Base-by-base conservation (phyloP, 1,139 yeast genomes). In the Eremothecium sinecaudum region DNA sequence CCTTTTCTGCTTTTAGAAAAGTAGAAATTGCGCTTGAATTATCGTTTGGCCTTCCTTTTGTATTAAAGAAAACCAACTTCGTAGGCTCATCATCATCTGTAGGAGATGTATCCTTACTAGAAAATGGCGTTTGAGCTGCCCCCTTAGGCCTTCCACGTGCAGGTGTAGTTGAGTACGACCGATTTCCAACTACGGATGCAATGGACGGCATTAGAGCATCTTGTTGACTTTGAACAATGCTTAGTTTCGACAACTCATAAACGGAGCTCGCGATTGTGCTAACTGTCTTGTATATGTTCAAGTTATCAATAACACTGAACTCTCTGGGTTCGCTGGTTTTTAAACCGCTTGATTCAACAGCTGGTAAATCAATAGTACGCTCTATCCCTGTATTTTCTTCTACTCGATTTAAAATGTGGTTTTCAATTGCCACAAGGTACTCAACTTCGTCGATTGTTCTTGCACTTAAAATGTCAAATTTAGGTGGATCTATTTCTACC, bases 401-500 rank as follows among this genome's bases (percentile, higher is more conserved):
- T 2, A 53, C 43, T 33, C 53, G 50, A 14, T 44, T 42, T 18
- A 58, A 25, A 6, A 62, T 40, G 15, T 56, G 53, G 37, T 59
- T 60, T 38, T 61, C 63, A 36, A 59, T 50, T 9, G 58, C 46
- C 2, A 60, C 46, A 19, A 64, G 40, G 35, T 51, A 59, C 38
- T 67, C 70, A 14, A 82, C 71, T 53, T 84, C 94, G 46, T 79
- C 83, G 26, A 82, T 69, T 2, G 83, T 79, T 45, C 92, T 64
- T 2, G 92, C 90, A 53, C 92, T 78, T 38, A 84, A 61, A 10
- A 81, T 64, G 58, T 84, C 96, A 35, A 79, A 69, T 43, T 78
- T 68, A 3, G 65, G 65, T 4, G 67, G 66, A 3, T 50, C 50
- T 12, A 64, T 55, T 14, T 51, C 51, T 16, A 46, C 44, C 7